phyloP scores from a whole-genome alignment of 257 asterid species.

The Coffea canephora region DNA sequence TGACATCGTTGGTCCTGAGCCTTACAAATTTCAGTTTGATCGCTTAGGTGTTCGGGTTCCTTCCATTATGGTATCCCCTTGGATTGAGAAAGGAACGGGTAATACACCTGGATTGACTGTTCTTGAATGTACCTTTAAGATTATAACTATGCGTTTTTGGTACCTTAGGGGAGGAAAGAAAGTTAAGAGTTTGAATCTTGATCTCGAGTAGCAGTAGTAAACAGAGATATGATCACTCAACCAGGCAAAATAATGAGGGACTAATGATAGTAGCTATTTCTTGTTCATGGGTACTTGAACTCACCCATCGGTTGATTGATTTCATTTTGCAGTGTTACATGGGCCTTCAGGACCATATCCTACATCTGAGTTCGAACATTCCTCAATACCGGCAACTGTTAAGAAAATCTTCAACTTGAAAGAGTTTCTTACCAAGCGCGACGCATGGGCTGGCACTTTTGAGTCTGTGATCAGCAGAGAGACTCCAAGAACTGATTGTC shows the following conservation, averaged over 20 bases:
- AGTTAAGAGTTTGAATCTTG: neutral
- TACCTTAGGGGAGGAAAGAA: neutral
- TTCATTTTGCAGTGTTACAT: slow-evolving; percentile 47
- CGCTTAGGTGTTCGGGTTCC: slow-evolving; percentile 74
- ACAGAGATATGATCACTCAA: too few species aligned
- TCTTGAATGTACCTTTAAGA: neutral
- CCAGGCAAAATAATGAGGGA: neutral
- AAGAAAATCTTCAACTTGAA: slow-evolving; percentile 59
- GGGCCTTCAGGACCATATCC: slow-evolving; percentile 59
- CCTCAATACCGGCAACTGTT: slow-evolving; percentile 67
- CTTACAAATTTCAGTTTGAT: slow-evolving; percentile 55
- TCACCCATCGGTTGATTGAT: neutral
- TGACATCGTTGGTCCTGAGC: slow-evolving; percentile 53
- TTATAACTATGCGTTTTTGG: neutral
- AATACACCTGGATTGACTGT: neutral
- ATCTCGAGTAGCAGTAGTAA: neutral
- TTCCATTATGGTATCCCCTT: slow-evolving; percentile 62
- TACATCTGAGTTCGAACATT: slow-evolving; percentile 69
- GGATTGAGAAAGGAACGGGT: slow-evolving; percentile 79
- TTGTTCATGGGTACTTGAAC: neutral
- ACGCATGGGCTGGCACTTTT: slow-evolving; percentile 80
- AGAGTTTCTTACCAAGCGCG: slow-evolving; percentile 58
- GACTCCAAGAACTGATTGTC: slow-evolving; percentile 62
- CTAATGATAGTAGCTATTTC: neutral
- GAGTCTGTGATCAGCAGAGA: slow-evolving; percentile 40